Conservation (phyloP, 768 basidiomycete species). For the Gymnopilus junonius region DNA sequence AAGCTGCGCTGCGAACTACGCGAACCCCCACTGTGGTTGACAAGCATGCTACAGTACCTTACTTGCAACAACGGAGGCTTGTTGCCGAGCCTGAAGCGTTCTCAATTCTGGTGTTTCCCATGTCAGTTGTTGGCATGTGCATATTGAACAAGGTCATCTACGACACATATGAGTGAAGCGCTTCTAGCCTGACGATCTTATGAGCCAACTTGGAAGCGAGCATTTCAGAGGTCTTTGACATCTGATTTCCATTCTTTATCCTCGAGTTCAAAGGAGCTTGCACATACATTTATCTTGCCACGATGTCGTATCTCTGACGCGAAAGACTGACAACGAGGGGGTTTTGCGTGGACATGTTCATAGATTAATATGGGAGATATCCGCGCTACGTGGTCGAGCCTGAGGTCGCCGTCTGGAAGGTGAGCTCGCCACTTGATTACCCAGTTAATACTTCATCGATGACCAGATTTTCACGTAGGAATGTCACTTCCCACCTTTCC, state of each 20-base stretch:
- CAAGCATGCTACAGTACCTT: not conserved
- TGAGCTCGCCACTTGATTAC: not conserved
- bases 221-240: not conserved
- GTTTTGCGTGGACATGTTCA: not conserved
- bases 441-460: not conserved
- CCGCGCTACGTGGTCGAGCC: not conserved
- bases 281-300: not conserved
- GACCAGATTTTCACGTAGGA: not conserved
- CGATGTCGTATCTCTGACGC: not conserved
- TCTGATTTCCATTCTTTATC: not conserved
- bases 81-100: not conserved
- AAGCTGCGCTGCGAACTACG: not conserved
- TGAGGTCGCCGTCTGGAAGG: constrained; percentile 1
- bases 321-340: not conserved
- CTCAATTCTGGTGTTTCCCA: not conserved
- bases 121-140: constrained; percentile 1
- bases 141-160: not conserved
- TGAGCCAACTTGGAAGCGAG: not conserved
- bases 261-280: not conserved
- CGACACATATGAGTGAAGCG: not conserved
- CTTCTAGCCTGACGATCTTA: not conserved
- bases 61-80: not conserved
- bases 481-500: not conserved
- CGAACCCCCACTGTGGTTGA: not conserved
- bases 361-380: not conserved